A percentile compares a stretch with the other conserved stretches of the same genome.
Evolutionary conservation across 768 basidiomycete species (phyloP).

Genomic region (Agaricus blazei): DNA sequence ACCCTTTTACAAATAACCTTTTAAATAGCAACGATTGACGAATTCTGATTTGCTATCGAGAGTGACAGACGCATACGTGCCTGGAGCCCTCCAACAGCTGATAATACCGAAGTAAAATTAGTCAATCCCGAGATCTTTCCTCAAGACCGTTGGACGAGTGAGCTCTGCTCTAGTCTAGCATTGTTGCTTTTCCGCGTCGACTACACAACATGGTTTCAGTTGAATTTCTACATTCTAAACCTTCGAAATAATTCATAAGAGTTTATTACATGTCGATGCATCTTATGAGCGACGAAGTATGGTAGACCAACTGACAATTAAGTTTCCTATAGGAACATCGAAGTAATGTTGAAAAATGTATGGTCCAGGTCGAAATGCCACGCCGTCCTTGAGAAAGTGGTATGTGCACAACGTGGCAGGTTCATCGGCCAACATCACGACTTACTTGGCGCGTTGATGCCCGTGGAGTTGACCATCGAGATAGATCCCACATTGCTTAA

Average conservation of each 20-base stretch:
- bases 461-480: constrained; percentile 16
- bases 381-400: not conserved
- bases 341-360: not conserved
- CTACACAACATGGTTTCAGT: not conserved
- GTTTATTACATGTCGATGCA: constrained; percentile 1
- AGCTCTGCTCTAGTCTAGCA: no score
- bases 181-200: no score
- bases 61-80: no score
- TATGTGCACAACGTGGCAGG: not conserved
- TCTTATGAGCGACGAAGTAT: constrained; percentile 6
- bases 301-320: constrained; percentile 9
- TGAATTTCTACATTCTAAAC: not conserved
- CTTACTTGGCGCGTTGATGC: constrained; percentile 21
- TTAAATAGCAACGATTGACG: no score
- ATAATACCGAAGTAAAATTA: no score
- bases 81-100: no score
- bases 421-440: constrained; percentile 13
- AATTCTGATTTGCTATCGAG: no score
- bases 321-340: constrained; percentile 8
- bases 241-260: not conserved
- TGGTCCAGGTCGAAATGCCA: not conserved
- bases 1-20: no score
- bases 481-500: constrained; percentile 25
- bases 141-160: no score
- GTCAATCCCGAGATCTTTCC: no score